A percentile compares a stretch with the other conserved stretches of the same genome.
phyloP scores from a whole-genome alignment of 1,284 basidiomycete genomes.

The Ceratobasidium sp. region DNA sequence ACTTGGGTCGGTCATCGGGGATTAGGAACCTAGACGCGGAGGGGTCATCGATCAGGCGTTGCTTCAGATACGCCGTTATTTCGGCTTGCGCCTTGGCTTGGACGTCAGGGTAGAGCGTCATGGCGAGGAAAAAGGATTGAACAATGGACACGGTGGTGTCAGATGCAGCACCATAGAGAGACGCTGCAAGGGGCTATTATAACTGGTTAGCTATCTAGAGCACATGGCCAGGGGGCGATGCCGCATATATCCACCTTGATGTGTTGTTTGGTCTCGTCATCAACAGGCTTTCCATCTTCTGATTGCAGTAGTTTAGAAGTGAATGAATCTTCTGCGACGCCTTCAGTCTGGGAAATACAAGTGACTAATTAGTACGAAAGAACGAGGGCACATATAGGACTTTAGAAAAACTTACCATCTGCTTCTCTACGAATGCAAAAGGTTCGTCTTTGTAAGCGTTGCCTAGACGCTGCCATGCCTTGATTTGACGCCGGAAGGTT shows the following conservation, averaged over 20 bases:
- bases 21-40: constrained; percentile 9
- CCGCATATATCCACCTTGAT: not conserved
- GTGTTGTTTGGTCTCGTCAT: not conserved
- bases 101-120: constrained; percentile 27
- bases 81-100: constrained; percentile 32
- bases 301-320: constrained; percentile 14
- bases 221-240: not conserved
- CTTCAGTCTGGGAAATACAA: constrained; percentile 16
- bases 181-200: constrained; percentile 20
- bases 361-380: not conserved
- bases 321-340: constrained; percentile 14
- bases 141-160: constrained; percentile 25
- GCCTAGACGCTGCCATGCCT: constrained; percentile 49
- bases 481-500: constrained; percentile 53
- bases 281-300: not conserved
- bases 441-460: constrained; percentile 52
- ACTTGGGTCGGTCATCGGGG: not conserved
- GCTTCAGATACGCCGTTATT: constrained; percentile 5
- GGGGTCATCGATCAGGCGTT: not conserved
- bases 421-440: constrained; percentile 52
- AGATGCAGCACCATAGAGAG: constrained; percentile 26
- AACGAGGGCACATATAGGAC: not conserved
- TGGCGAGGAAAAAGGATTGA: constrained; percentile 28
- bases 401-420: constrained; percentile 50
- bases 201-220: not conserved